Percentiles rank a stretch among this genome's conserved stretches.
These are phyloP conservation scores for Tetrapisispora pingtungensis DNA, from an alignment of 805 yeast species.

Conservation along the genomic window DNA sequence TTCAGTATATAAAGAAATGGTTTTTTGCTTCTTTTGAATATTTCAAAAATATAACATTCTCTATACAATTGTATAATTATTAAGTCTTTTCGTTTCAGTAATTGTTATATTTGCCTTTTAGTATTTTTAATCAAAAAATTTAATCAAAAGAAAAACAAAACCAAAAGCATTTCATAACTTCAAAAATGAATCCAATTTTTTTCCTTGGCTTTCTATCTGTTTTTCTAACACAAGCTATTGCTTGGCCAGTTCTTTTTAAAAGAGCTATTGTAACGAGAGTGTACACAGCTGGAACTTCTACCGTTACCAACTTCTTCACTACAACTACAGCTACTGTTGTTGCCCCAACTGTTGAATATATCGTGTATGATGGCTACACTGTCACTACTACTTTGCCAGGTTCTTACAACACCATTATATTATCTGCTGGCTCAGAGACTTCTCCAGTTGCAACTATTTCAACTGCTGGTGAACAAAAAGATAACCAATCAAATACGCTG, in stretches of 20 bases:
- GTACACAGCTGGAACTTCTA: constrained; percentile 46
- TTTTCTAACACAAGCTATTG: neutral
- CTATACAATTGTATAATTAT: too few relatives aligned
- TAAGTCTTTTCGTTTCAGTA: too few relatives aligned
- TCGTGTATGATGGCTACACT: constrained; percentile 31
- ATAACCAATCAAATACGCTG: neutral
- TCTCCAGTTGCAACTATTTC: neutral
- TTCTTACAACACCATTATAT: neutral
- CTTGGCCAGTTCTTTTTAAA: constrained; percentile 11
- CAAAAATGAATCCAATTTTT: neutral
- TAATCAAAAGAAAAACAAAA: neutral
- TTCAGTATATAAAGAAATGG: too few relatives aligned
- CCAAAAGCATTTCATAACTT: neutral
- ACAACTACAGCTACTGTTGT: constrained; percentile 31
- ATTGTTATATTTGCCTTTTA: too few relatives aligned
- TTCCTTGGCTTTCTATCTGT: neutral
- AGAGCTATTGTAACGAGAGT: constrained; percentile 40
- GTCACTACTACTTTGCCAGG: constrained; percentile 28
- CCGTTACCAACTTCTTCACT: constrained; percentile 34
- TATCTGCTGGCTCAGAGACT: neutral
- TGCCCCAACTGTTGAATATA: constrained; percentile 34
- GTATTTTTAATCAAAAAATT: too few relatives aligned
- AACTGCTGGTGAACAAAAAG: neutral
- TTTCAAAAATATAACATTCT: too few relatives aligned
- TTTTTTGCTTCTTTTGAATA: too few relatives aligned